These are phyloP conservation scores for Panicum miliaceum DNA, from an alignment of 176 grass and related monocot species.

Conservation along the genomic window DNA sequence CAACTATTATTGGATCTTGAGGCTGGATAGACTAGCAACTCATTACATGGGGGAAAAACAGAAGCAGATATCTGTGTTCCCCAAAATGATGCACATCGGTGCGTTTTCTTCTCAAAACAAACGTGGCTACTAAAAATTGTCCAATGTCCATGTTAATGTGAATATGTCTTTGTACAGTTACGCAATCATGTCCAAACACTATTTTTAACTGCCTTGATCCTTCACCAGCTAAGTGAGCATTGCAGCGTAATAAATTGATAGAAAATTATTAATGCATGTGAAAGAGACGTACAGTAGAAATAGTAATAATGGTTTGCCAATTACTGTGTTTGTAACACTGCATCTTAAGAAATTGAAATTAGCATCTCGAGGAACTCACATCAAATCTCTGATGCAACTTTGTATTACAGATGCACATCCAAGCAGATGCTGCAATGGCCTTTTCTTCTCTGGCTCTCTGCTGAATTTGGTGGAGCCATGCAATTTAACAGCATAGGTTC, in stretches of 20 bases:
- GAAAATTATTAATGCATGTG: neutral
- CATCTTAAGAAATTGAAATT: constrained; percentile 2
- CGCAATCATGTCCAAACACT: neutral
- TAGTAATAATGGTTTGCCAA: neutral
- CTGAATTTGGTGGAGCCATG: neutral
- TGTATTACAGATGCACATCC: constrained; percentile 12
- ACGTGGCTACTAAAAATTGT: neutral
- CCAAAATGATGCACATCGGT: neutral
- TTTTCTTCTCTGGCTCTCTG: neutral
- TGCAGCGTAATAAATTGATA: neutral
- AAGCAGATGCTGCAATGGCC: constrained; percentile 17
- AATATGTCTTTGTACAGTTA: constrained; percentile 6
- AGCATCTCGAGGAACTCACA: neutral
- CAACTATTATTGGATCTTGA: neutral
- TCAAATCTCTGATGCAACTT: neutral
- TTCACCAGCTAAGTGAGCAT: constrained; percentile 19
- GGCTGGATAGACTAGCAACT: neutral
- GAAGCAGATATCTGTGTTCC: neutral
- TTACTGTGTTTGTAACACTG: neutral
- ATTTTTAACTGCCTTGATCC: neutral
- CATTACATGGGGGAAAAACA: neutral
- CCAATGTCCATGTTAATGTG: neutral
- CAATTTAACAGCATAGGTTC: neutral
- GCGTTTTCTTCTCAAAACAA: neutral
- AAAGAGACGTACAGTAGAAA: neutral